Percentiles rank a stretch among this genome's conserved stretches.
Evolutionary conservation across 1,139 yeast genomes (phyloP).

Genomic region (Diutina siamensis): DNA sequence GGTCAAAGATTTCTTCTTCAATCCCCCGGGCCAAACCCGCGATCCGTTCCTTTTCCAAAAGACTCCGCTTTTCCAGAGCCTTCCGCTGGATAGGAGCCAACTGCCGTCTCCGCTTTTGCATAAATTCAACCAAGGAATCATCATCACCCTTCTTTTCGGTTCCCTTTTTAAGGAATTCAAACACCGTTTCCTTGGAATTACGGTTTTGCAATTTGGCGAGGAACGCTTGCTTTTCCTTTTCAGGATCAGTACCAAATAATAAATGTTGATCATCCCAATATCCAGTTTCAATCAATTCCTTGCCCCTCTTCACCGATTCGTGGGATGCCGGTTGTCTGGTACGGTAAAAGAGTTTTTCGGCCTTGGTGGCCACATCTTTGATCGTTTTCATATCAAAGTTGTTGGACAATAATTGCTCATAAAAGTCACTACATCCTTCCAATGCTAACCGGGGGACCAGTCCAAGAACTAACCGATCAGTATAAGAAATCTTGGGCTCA

Average conservation of each 20-base stretch:
- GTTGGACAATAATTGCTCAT: slow-evolving; percentile 45
- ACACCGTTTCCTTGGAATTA: slow-evolving; percentile 75
- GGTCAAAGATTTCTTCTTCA: slow-evolving; percentile 59
- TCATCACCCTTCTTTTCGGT: slow-evolving; percentile 29
- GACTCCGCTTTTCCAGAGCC: slow-evolving; percentile 58
- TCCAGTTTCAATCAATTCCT: slow-evolving; percentile 63
- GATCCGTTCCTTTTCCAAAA: slow-evolving; percentile 60
- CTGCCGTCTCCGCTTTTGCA: slow-evolving; percentile 79
- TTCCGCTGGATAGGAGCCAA: slow-evolving; percentile 78
- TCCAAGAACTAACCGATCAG: slow-evolving; percentile 74
- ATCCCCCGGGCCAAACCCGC: slow-evolving; percentile 67
- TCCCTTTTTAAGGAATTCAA: slow-evolving; percentile 62
- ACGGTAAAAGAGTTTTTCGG: slow-evolving; percentile 77
- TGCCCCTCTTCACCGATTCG: slow-evolving; percentile 76
- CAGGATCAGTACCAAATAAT: slow-evolving; percentile 61
- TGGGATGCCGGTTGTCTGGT: slow-evolving; percentile 80
- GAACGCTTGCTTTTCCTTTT: slow-evolving; percentile 62
- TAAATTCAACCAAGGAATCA: slow-evolving; percentile 65
- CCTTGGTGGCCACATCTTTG: slow-evolving; percentile 67
- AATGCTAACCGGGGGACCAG: slow-evolving; percentile 61
- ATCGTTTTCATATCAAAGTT: slow-evolving; percentile 62
- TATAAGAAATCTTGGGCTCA: slow-evolving; percentile 55
- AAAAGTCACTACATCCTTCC: slow-evolving; percentile 66
- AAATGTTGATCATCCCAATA: slow-evolving; percentile 83
- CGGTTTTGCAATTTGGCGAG: slow-evolving; percentile 62